Evolutionary conservation across 83 land plant genomes (phyloP), one percentile per base, ranked within the genome.

Genomic region (Isoetes engelmannii): DNA sequence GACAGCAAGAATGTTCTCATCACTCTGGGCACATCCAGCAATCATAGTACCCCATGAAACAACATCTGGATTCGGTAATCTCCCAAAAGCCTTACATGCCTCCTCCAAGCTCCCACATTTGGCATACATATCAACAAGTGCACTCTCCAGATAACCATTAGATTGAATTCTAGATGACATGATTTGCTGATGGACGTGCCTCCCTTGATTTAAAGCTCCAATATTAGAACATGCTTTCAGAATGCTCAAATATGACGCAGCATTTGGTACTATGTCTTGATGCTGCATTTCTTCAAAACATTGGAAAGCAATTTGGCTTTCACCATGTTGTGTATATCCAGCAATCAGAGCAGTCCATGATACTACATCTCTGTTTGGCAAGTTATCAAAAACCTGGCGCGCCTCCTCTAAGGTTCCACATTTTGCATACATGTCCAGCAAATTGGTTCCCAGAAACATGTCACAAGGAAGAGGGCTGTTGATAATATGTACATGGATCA

Each of bases 321-420:
- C n/a, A 4, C 60, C 73, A 66, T 45, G 18, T 5, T 51, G 45
- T 65, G 60, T n/a, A 37, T n/a, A 60, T 56, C 73, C 48, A 45
- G 47, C 12, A 65, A 71, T 61, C 73, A 68, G 37, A 18, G 50
- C 41, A 6, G 44, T 54, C 70, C 70, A 82, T 15, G 82, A 75
- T 10, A 72, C 75, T 55, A 82, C 75, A 82, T 82, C 82, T 50
- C 65, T 70, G 7, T 45, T 42, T n/a, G 51, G 49, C 76, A 82
- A 75, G 7, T 6, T 17, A 51, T 28, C 37, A 28, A 28, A 28
- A 28, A 28, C 37, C 37, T 28, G 37, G 37, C 37, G 2, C 37
- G 37, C 37, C 37, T 28, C 37, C 37, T 28, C 37, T 28, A 28
- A 28, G 37, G 37, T 28, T 28, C 37, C 37, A 28, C 37, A 28